Percentiles rank a stretch among this genome's conserved stretches.
Evolutionary conservation across 2,329 filamentous ascomycete genomes (phyloP).

Genomic region (Acarospora socialis): DNA sequence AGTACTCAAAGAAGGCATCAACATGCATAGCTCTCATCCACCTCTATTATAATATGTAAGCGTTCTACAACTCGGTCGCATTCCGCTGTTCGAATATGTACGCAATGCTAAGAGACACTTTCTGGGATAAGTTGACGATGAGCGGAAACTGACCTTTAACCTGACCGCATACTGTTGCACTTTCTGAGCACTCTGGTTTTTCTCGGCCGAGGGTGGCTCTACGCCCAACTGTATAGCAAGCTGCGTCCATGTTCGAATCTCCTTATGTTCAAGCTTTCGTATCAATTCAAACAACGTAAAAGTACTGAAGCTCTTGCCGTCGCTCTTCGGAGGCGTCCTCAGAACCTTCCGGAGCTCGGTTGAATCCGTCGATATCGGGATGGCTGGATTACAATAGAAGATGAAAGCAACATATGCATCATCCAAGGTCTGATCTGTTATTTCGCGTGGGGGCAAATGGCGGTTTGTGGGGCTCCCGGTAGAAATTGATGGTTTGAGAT

Average conservation of each 20-base stretch:
- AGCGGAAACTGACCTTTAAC: conserved; percentile 51
- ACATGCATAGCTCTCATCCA: conserved; percentile 98
- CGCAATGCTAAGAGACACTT: too few species aligned
- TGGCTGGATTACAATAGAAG: conserved; percentile 76
- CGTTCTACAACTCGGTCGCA: background rate
- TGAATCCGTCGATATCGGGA: conserved; percentile 56
- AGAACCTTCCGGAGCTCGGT: conserved; percentile 60
- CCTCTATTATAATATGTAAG: conserved; percentile 38
- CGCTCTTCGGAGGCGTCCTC: conserved; percentile 66
- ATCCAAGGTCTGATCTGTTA: conserved; percentile 59
- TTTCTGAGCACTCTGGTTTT: conserved; percentile 82
- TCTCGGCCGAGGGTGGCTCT: conserved; percentile 64
- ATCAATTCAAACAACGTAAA: conserved; percentile 68
- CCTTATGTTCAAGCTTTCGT: conserved; percentile 59
- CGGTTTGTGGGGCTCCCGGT: conserved; percentile 39
- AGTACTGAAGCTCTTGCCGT: conserved; percentile 72
- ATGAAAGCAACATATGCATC: conserved; percentile 76
- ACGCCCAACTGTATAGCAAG: conserved; percentile 77
- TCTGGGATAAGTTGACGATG: background rate
- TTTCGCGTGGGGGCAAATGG: conserved; percentile 49
- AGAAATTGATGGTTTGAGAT: too few species aligned
- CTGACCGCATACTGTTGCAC: conserved; percentile 89
- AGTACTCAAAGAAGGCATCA: conserved; percentile 86
- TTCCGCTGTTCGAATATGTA: too few species aligned
- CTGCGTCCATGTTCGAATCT: conserved; percentile 88